Base-by-base conservation (phyloP, 306 rosid species). In the Datisca glomerata region DNA sequence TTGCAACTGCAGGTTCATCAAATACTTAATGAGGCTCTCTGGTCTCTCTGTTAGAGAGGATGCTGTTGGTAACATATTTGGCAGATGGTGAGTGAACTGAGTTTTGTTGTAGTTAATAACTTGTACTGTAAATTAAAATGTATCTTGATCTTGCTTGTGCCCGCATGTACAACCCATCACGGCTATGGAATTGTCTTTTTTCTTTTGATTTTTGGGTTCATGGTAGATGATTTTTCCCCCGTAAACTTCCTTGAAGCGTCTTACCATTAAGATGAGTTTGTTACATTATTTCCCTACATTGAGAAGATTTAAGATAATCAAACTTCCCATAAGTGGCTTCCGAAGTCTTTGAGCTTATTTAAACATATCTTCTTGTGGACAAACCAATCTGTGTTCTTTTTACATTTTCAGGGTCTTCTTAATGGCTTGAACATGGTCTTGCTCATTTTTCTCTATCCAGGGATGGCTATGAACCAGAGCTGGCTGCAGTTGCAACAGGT, bases 41-140 rank as follows among this genome's bases (percentile, higher is more conserved):
- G 93, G 94, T 42, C 71, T 89, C 21, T 79, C 73, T 18, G 93
- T 89, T 20, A 72, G 95, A 66, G 97, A 89, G 77, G 97, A 89
- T 51, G 81, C 95, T 16, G 83, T 83, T 37, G 97, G 97, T 41
- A 89, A 89, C 79, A 76, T 89, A 46, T 89, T 83, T 55, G 95
- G 95, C 36, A 75, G 79, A 23, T 89, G 93, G 95, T 83, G 59
- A 74, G 93, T 73, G 47, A 29, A 9, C 31, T 13, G 17, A 12
- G 15, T 52, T 40, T 32, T 6, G 18, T 27, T 39, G 5, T 18
- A 3, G 9, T 5, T n/a, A n/a, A n/a, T n/a, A n/a, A n/a, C n/a
- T n/a, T n/a, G n/a, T n/a, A n/a, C n/a, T n/a, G n/a, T n/a, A n/a
- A n/a, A n/a, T n/a, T n/a, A n/a, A n/a, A n/a, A n/a, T n/a, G n/a